Conservation (phyloP, 495 filamentous ascomycete genomes). For the Baudoinia panamericana region DNA sequence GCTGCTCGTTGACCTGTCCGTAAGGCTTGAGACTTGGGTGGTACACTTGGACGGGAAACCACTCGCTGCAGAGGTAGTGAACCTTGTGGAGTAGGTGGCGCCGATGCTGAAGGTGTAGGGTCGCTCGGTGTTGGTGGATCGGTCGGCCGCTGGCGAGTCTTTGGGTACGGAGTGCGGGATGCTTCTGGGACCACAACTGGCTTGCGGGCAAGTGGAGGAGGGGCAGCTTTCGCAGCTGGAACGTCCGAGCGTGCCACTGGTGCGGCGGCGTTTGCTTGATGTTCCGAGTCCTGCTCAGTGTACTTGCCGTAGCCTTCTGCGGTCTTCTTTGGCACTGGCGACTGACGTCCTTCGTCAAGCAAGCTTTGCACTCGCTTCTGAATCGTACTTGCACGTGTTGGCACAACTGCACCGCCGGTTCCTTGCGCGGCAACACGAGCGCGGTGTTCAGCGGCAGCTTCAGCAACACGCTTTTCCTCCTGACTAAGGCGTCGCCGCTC, state of each 20-base stretch:
- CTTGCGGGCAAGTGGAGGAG: conserved; percentile 9
- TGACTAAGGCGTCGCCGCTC: conserved; percentile 71
- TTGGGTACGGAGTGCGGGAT: conserved; percentile 6
- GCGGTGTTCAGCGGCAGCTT: conserved; percentile 82
- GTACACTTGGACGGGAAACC: conserved; percentile 33
- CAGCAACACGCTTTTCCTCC: conserved; percentile 86
- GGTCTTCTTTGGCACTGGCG: conserved; percentile 43
- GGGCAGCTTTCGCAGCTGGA: neutral
- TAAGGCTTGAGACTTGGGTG: conserved; percentile 50
- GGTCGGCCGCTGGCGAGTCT: conserved; percentile 4
- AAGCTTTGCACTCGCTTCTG: conserved; percentile 80
- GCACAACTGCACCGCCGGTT: conserved; percentile 2
- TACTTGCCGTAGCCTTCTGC: conserved; percentile 82
- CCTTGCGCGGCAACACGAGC: conserved; percentile 54
- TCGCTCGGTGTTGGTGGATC: neutral
- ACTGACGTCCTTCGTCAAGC: conserved; percentile 62
- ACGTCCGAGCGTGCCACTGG: neutral
- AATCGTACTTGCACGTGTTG: conserved; percentile 47
- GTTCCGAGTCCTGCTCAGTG: conserved; percentile 38
- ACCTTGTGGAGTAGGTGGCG: conserved; percentile 8
- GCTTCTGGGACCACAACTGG: neutral
- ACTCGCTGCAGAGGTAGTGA: conserved; percentile 3
- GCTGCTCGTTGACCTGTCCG: conserved; percentile 30
- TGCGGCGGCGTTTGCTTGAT: neutral
- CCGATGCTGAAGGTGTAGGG: conserved; percentile 11